Percentiles rank a stretch among this genome's conserved stretches.
Evolutionary conservation across 2,329 filamentous ascomycete species (phyloP).

Genomic region (Cytospora chrysosperma): DNA sequence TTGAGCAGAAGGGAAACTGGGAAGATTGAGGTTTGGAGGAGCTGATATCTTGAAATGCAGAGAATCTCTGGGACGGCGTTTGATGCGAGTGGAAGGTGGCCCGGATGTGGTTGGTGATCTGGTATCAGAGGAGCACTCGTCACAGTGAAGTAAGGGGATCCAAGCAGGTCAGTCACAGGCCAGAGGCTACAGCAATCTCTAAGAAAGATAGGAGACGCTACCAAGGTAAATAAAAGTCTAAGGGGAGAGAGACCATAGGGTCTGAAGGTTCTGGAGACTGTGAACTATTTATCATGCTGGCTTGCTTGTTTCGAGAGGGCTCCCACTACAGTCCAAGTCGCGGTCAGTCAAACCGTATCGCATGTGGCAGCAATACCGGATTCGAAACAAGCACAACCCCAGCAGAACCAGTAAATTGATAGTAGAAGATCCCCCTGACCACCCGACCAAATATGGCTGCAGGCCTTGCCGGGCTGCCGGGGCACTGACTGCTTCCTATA

Average conservation of each 20-base stretch:
- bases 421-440: background rate
- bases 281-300: constrained; percentile 4
- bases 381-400: constrained; percentile 14
- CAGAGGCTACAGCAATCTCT: constrained; percentile 1
- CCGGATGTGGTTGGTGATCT: background rate
- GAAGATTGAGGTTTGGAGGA: background rate
- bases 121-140: constrained; percentile 5
- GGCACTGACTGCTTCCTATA: background rate
- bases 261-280: background rate
- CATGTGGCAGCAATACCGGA: constrained; percentile 17
- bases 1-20: background rate
- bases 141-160: constrained; percentile 9
- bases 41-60: background rate
- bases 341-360: background rate
- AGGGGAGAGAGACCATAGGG: too few species aligned
- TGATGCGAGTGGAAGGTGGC: background rate
- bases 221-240: background rate
- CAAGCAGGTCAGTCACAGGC: background rate
- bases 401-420: background rate
- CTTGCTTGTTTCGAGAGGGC: constrained; percentile 10
- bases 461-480: background rate
- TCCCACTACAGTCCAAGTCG: constrained; percentile 1
- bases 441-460: background rate
- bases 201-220: constrained; percentile 2
- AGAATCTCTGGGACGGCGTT: background rate